phyloP scores from a whole-genome alignment of 352 stramenopile genomes.

The Phytophthora palmivora region DNA sequence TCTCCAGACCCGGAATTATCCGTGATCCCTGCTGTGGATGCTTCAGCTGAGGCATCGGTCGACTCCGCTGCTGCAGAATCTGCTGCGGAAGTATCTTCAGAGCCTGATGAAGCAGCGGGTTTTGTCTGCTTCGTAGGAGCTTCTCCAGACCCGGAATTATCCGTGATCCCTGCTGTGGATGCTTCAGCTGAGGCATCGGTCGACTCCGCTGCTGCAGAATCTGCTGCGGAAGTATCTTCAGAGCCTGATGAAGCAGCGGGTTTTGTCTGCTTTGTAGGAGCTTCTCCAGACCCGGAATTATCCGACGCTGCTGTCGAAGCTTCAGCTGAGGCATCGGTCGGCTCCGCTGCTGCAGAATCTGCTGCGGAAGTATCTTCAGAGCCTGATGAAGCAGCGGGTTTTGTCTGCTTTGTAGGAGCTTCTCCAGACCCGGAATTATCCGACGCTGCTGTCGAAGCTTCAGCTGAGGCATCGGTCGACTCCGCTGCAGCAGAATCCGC shows the following conservation, averaged over 20 bases:
- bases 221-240: not conserved
- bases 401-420: no score
- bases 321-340: not conserved
- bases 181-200: not conserved
- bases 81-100: not conserved
- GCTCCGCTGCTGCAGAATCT: not conserved
- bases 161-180: not conserved
- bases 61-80: not conserved
- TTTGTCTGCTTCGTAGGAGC: no score
- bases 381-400: no score
- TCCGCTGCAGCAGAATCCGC: not conserved
- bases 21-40: not conserved
- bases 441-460: not conserved
- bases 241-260: not conserved
- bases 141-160: not conserved
- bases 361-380: no score
- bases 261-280: no score
- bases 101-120: not conserved
- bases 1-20: not conserved
- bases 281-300: not conserved
- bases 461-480: not conserved
- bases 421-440: not conserved
- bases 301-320: not conserved
- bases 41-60: conserved; percentile 1
- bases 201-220: no score